These are phyloP conservation scores for Hymenoscyphus fraxineus DNA, from an alignment of 2,329 filamentous ascomycete genomes.

Conservation along the genomic window DNA sequence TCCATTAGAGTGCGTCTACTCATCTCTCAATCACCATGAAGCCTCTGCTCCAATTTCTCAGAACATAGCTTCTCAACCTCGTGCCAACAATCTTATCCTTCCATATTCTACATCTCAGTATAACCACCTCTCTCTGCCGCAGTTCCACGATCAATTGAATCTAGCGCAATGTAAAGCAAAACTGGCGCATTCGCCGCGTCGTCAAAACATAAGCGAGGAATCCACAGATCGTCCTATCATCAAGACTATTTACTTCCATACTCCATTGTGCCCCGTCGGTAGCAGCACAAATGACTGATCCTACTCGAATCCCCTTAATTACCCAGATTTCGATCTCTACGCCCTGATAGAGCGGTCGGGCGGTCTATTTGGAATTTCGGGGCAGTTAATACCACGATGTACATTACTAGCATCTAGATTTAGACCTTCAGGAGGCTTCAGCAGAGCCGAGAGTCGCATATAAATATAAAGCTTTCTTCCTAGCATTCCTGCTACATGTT, in stretches of 20 bases:
- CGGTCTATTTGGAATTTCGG: background rate
- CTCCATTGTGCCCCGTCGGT: background rate
- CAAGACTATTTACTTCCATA: background rate
- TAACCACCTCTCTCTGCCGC: background rate
- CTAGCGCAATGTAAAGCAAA: background rate
- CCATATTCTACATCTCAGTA: background rate
- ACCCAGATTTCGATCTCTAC: background rate
- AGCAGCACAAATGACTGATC: background rate
- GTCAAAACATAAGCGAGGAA: background rate
- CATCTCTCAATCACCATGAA: background rate
- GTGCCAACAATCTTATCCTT: background rate
- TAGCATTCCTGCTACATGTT: background rate
- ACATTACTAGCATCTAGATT: background rate
- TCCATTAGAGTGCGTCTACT: too few species aligned
- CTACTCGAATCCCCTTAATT: too few species aligned
- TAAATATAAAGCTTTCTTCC: background rate
- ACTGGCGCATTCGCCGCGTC: background rate
- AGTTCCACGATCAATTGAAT: background rate
- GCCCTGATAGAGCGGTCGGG: background rate
- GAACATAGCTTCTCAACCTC: background rate
- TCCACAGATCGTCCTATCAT: background rate
- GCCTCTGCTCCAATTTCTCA: background rate
- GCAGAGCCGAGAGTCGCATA: background rate
- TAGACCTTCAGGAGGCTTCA: background rate
- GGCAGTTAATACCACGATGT: background rate